phyloP scores from a whole-genome alignment of 2,329 filamentous ascomycete genomes.

The Epichloe brachyelytri region DNA sequence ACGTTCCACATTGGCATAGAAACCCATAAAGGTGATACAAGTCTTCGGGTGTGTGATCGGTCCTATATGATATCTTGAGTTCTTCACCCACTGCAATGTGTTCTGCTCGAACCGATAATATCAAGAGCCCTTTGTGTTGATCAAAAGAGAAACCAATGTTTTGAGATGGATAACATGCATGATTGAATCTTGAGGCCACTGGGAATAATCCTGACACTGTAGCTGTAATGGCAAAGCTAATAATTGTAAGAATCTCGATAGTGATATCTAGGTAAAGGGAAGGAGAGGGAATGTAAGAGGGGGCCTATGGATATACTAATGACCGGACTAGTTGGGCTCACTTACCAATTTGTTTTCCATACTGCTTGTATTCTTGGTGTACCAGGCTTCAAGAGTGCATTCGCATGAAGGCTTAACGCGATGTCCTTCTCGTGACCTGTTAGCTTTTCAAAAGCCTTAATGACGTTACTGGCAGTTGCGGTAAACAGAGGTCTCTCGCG shows the following conservation, averaged over 20 bases:
- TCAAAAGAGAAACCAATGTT: slow-evolving; percentile 34
- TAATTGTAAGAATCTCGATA: neutral
- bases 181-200: slow-evolving; percentile 44
- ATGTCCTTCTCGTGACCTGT: slow-evolving; percentile 15
- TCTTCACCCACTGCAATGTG: slow-evolving; percentile 31
- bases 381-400: slow-evolving; percentile 16
- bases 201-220: slow-evolving; percentile 31
- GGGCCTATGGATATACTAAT: neutral
- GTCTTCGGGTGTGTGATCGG: slow-evolving; percentile 16
- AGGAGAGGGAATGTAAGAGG: too few species aligned
- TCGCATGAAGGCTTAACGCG: slow-evolving; percentile 26
- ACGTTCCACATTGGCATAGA: slow-evolving; percentile 36
- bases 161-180: slow-evolving; percentile 33
- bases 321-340: neutral
- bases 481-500: slow-evolving; percentile 31
- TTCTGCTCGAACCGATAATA: slow-evolving; percentile 24
- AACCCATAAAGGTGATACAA: slow-evolving; percentile 39
- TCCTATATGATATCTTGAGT: slow-evolving; percentile 38
- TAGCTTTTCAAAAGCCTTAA: slow-evolving; percentile 24
- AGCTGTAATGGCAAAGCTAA: slow-evolving; percentile 15
- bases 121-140: slow-evolving; percentile 19
- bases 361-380: slow-evolving; percentile 22
- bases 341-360: slow-evolving; percentile 35
- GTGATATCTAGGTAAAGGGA: neutral
- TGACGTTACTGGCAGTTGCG: slow-evolving; percentile 16